Evolutionary conservation across 2,329 filamentous ascomycete species (phyloP), one percentile per base, ranked within the genome.

Genomic region (Dothideomycetes sp.): DNA sequence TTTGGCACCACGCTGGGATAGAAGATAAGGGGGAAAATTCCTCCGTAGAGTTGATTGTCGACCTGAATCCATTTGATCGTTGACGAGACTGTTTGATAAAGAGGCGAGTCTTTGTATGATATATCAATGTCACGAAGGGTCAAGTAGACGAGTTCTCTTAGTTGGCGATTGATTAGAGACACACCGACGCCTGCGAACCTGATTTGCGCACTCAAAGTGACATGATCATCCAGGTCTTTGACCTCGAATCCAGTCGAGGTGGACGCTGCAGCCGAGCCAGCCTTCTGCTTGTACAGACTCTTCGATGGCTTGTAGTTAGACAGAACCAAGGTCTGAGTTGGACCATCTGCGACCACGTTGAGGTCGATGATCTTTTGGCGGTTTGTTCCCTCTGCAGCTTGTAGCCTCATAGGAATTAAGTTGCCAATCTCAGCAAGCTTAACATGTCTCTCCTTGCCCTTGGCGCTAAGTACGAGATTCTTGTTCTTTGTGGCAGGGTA

Each of bases 11-110:
- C 91, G 63, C 88, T 95, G 5, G 91, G 91, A 59, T 98, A 98
- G 43, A 98, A 71, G 20, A 98, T 78, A 65, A 98, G 94, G 0
- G 91, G 91, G 71, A 98, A 98, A 51, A 98, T 88, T 18, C 93
- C 91, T 19, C 93, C 93, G 55, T 98, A 98, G 11, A 98, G 76
- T 61, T 98, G 91, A 53, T 98, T 98, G 63, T 98, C 91, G 52
- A 98, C 84, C 62, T 98, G 91, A 19, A 98, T 91, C 93, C 93
- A 98, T 61, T 98, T 96, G 58, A 96, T 82, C 0, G 86, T 84
- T 36, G 91, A 70, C 33, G 85, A 89, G 47, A 95, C 64, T 1
- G 87, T 96, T 62, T 98, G 91, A 56, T 94, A 94, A 12, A 95
- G 69, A 13, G 80, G 76, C n/a, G 91, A 96, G 55, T 98, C 91